Conservation (phyloP, 2,329 filamentous ascomycete species). For the Xenosphaeropsis pyriputrescens region DNA sequence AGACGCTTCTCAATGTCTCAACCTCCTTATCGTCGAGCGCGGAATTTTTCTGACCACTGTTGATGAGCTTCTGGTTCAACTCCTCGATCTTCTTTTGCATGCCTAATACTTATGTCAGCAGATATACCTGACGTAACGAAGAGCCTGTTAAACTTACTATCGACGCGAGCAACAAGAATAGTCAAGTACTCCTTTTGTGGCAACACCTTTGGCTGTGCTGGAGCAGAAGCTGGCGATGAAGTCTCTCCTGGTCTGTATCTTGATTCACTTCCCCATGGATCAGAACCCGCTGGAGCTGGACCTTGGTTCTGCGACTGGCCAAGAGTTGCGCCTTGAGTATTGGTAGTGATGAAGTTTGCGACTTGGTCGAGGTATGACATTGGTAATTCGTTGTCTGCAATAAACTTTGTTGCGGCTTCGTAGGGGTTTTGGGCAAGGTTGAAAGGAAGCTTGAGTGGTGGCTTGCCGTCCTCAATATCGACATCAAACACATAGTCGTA, state of each 20-base stretch:
- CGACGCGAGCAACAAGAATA: slow-evolving; percentile 60
- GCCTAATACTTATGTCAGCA: slow-evolving; percentile 21
- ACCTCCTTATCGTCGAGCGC: slow-evolving; percentile 63
- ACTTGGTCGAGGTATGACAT: slow-evolving; percentile 82
- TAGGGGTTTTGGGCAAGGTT: slow-evolving; percentile 89
- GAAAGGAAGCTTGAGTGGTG: slow-evolving; percentile 83
- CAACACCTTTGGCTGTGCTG: slow-evolving; percentile 40
- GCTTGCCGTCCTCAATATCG: slow-evolving; percentile 88
- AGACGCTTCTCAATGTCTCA: slow-evolving; percentile 42
- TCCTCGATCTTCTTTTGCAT: slow-evolving; percentile 66
- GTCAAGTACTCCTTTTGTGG: slow-evolving; percentile 70
- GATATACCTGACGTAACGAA: not conserved
- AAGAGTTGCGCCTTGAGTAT: slow-evolving; percentile 77
- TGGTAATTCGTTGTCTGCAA: slow-evolving; percentile 77
- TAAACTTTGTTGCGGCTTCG: slow-evolving; percentile 80
- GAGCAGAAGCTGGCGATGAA: slow-evolving; percentile 21
- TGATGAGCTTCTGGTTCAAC: slow-evolving; percentile 59
- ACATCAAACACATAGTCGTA: slow-evolving; percentile 97
- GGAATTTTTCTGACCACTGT: slow-evolving; percentile 56
- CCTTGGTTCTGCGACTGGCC: slow-evolving; percentile 37
- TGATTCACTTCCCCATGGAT: slow-evolving; percentile 67
- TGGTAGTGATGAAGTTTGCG: slow-evolving; percentile 80
- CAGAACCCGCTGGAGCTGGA: slow-evolving; percentile 33
- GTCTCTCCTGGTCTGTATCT: slow-evolving; percentile 64
- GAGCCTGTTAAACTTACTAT: slow-evolving; percentile 19